Base-by-base conservation (phyloP, 176 grass and related monocot genomes). In the Triticum turgidum region DNA sequence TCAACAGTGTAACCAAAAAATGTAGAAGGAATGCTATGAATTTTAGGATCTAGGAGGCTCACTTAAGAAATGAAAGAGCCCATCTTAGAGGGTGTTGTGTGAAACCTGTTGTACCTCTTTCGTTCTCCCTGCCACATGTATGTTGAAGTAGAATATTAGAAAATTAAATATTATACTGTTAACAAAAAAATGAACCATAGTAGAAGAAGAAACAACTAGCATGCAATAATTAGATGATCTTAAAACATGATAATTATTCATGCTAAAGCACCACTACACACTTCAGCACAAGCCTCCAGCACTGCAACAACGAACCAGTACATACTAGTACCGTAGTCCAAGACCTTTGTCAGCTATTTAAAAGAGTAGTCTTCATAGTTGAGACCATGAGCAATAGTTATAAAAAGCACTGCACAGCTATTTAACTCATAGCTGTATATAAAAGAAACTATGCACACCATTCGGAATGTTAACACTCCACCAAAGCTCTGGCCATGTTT, bases 31-130 rank as follows among this genome's bases (percentile, higher is more conserved):
- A 65, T 76, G 25, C 11, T 30, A 82, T 27, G 33, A 52, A 73
- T 86, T 69, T 35, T n/a, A 79, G 38, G 34, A 69, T 51, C 7
- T 67, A 86, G 32, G 72, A 73, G 32, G 64, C 91, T 84, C 79
- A 96, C 96, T 98, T 98, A 39, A 98, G 93, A 96, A 98, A 98
- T 88, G 96, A 98, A 86, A 98, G 90, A 37, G 91, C 59, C 90
- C 91, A 91, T 88, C 92, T 90, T 85, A 92, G 72, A 88, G 92
- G 86, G 84, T 95, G 81, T 29, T 92, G 90, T 37, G 76, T 92
- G 25, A 79, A 86, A 68, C 73, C 84, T 84, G 59, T 35, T 78
- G 74, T 54, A 83, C 70, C 77, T 80, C 80, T 92, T 81, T 95
- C 92, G 76, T 83, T 92, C 11, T 92, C 96, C 86, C 96, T 96